These are phyloP conservation scores for Diaporthe vexans DNA, from an alignment of 2,329 filamentous ascomycete genomes.

Conservation along the genomic window DNA sequence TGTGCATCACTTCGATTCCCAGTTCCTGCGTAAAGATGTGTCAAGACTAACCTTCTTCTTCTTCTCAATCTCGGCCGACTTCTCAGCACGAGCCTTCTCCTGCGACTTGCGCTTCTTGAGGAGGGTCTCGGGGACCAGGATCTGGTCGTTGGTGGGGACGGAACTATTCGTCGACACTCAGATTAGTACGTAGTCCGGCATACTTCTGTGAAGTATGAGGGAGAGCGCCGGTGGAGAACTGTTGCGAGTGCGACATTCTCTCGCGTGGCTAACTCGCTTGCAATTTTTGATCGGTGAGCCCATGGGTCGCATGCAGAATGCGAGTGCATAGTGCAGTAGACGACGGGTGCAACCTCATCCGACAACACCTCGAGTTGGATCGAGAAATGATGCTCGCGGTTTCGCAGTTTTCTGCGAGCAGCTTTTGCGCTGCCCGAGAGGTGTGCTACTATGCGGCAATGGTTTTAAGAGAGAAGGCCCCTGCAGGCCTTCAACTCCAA, in stretches of 20 bases:
- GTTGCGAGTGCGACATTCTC: constrained; percentile 94
- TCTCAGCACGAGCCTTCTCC: constrained; percentile 98
- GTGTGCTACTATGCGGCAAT: constrained; percentile 69
- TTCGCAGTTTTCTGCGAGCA: constrained; percentile 29
- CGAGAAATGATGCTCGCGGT: constrained; percentile 64
- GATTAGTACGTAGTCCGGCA: constrained; percentile 85
- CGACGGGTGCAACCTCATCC: constrained; percentile 70
- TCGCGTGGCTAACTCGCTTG: constrained; percentile 86
- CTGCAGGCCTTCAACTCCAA: constrained; percentile 79
- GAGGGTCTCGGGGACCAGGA: constrained; percentile 98
- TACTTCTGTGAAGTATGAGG: constrained; percentile 68
- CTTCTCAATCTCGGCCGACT: constrained; percentile 83
- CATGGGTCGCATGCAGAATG: constrained; percentile 41
- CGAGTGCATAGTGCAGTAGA: constrained; percentile 38
- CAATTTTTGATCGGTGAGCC: constrained; percentile 85
- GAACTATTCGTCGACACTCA: constrained; percentile 74
- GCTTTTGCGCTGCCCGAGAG: constrained; percentile 10
- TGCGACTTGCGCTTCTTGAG: constrained; percentile 99
- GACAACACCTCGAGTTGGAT: constrained; percentile 78
- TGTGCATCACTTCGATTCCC: constrained; percentile 83
- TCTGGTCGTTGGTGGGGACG: constrained; percentile 94
- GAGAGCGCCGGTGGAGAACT: constrained; percentile 92
- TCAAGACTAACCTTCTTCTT: constrained; percentile 84
- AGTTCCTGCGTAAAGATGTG: constrained; percentile 42
- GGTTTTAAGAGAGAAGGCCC: constrained; percentile 80